A percentile compares a stretch with the other conserved stretches of the same genome.
Evolutionary conservation across 2,329 filamentous ascomycete species (phyloP).

Genomic region (Neurospora crassa): DNA sequence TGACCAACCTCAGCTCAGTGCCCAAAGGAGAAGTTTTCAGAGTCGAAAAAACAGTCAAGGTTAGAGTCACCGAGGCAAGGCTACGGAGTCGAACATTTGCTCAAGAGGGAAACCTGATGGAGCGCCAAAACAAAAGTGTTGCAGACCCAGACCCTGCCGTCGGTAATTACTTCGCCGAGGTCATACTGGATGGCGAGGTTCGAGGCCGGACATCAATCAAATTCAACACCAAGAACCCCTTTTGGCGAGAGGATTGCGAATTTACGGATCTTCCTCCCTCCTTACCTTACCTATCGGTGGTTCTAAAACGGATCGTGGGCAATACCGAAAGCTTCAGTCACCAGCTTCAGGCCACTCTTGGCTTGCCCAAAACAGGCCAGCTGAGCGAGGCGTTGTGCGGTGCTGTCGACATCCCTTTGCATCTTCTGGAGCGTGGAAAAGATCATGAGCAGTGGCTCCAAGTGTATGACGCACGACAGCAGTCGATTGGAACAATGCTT

Average conservation of each 20-base stretch:
- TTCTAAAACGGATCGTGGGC: slow-evolving; percentile 58
- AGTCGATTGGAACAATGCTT: slow-evolving; percentile 72
- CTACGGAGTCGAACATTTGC: slow-evolving; percentile 31
- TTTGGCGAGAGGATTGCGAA: slow-evolving; percentile 75
- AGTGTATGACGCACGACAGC: slow-evolving; percentile 65
- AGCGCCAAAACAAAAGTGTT: slow-evolving; percentile 21
- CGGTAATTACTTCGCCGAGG: slow-evolving; percentile 70
- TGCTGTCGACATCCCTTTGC: slow-evolving; percentile 71
- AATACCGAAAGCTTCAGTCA: slow-evolving; percentile 36
- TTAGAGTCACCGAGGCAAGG: slow-evolving; percentile 55
- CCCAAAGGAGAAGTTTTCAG: slow-evolving; percentile 44
- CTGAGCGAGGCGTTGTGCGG: slow-evolving; percentile 50
- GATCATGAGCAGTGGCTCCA: slow-evolving; percentile 85
- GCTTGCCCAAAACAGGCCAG: slow-evolving; percentile 31
- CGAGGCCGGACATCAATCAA: slow-evolving; percentile 67
- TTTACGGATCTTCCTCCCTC: slow-evolving; percentile 64
- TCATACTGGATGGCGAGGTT: slow-evolving; percentile 71
- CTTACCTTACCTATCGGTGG: slow-evolving; percentile 58
- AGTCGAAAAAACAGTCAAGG: slow-evolving; percentile 49
- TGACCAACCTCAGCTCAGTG: slow-evolving; percentile 29
- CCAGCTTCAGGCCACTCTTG: slow-evolving; percentile 33
- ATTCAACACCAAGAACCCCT: slow-evolving; percentile 60
- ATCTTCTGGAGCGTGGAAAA: slow-evolving; percentile 66
- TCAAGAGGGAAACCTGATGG: slow-evolving; percentile 20
- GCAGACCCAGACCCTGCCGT: slow-evolving; percentile 35